Evolutionary conservation across 305 asterid species (phyloP), one percentile per base, ranked within the genome.

Genomic region (Fraxinus ornus): DNA sequence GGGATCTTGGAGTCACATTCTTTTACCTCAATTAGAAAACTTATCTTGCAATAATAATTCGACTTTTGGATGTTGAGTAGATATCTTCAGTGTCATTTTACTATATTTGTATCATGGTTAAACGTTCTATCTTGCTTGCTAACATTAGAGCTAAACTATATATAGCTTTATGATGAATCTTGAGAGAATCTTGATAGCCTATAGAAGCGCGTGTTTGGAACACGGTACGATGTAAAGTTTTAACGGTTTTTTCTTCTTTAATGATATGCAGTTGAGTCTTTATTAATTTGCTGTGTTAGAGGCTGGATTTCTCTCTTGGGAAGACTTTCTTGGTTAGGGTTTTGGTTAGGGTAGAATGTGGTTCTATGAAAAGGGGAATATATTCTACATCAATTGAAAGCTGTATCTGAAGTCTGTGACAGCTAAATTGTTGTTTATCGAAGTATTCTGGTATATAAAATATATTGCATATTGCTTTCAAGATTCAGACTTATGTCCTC

Each of bases 301-400:
- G 26, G 66, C 66, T 55, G 66, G 30, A 9, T 24, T 62, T 62
- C 72, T 62, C 72, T 70, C 21, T 28, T 30, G 2, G 19, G 39
- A 12, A 28, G 21, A 30, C 22, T 13, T 30, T 30, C 19, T 47
- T 47, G n/a, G n/a, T 47, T 44, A 12, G 55, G 55, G 55, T 26
- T 5, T 68, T 64, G 75, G 19, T 68, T 70, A 28, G 75, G 75
- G 39, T 28, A 30, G 75, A 70, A 70, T 70, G 74, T 68, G 70
- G 36, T 68, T 68, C 35, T 15, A 68, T 15, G n/a, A 6, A 30
- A 28, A 26, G 75, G 36, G 21, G n/a, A 15, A 28, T 13, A 30
- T 68, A 24, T 9, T 68, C 37, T 3, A 5, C 37, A 68, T 68
- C 7, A 3, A 28, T 12, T 60, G 33, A 24, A 9, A 68, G 36